Evolutionary conservation across 2,329 filamentous ascomycete genomes (phyloP).

Genomic region (Ceratocystis harringtonii): DNA sequence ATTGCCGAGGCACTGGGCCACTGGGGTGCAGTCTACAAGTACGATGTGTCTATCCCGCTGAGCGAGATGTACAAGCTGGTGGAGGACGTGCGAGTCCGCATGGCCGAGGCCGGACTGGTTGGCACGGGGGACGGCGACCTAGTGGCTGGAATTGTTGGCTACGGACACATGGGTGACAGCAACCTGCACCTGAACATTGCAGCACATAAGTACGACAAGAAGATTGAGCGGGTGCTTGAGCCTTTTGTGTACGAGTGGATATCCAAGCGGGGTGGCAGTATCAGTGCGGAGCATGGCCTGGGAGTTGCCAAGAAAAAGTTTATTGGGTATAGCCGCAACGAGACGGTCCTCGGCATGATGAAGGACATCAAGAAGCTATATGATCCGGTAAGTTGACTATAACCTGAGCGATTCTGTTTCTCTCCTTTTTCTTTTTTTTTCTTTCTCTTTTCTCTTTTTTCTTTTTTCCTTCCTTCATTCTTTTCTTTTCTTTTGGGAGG

Average conservation of each 20-base stretch:
- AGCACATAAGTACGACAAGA: constrained; percentile 67
- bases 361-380: constrained; percentile 87
- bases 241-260: constrained; percentile 99
- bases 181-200: constrained; percentile 91
- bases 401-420: too few relatives aligned
- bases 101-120: constrained; percentile 60
- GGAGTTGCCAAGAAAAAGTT: constrained; percentile 92
- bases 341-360: constrained; percentile 81
- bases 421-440: too few relatives aligned
- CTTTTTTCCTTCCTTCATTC: too few relatives aligned
- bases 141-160: constrained; percentile 82
- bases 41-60: constrained; percentile 89
- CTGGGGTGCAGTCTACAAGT: constrained; percentile 94
- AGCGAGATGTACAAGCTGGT: constrained; percentile 77
- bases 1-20: constrained; percentile 81
- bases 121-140: constrained; percentile 45
- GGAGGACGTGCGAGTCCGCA: constrained; percentile 61
- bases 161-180: constrained; percentile 94
- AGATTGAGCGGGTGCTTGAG: constrained; percentile 75
- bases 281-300: constrained; percentile 90
- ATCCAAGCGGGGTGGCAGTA: constrained; percentile 69
- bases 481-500: too few relatives aligned
- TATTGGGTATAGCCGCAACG: constrained; percentile 80
- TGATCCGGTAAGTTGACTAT: constrained; percentile 58
- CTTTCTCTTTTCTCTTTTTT: too few relatives aligned